Percentiles rank a stretch among this genome's conserved stretches.
phyloP scores from a whole-genome alignment of 2,329 filamentous ascomycete genomes.

The Cordyceps farinosa region DNA sequence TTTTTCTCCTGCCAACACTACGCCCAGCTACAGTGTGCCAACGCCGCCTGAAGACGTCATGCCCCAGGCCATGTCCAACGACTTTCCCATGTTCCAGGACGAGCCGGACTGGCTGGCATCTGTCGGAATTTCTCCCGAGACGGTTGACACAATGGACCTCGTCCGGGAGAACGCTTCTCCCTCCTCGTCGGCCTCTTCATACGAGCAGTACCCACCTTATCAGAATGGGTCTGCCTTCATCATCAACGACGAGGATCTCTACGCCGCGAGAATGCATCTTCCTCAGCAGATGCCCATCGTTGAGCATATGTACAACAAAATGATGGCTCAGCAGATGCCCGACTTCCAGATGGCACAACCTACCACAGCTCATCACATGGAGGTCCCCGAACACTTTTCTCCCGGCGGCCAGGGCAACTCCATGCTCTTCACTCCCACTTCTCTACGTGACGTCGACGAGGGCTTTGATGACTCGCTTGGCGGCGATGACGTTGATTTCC shows the following conservation, averaged over 20 bases:
- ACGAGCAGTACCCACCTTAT: slow-evolving; percentile 57
- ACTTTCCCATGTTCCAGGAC: slow-evolving; percentile 49
- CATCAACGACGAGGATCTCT: slow-evolving; percentile 59
- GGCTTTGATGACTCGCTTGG: slow-evolving; percentile 55
- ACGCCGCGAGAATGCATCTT: slow-evolving; percentile 55
- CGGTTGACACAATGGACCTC: slow-evolving; percentile 41
- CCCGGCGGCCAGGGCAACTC: slow-evolving; percentile 64
- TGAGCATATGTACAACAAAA: slow-evolving; percentile 42
- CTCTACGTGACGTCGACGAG: slow-evolving; percentile 61
- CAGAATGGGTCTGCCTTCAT: slow-evolving; percentile 60
- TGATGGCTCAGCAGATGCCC: slow-evolving; percentile 40
- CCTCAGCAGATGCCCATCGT: slow-evolving; percentile 44
- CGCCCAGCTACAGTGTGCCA: slow-evolving; percentile 45
- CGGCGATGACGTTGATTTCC: slow-evolving; percentile 58
- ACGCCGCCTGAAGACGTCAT: slow-evolving; percentile 55
- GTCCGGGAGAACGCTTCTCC: slow-evolving; percentile 33
- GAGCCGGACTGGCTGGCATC: slow-evolving; percentile 44
- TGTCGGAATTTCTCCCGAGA: slow-evolving; percentile 31
- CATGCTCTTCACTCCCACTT: slow-evolving; percentile 66
- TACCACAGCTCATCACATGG: slow-evolving; percentile 20
- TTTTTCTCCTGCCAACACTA: slow-evolving; percentile 60
- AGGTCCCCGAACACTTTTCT: slow-evolving; percentile 55
- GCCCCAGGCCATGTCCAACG: slow-evolving; percentile 29
- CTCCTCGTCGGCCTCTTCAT: slow-evolving; percentile 35
- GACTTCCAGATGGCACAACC: slow-evolving; percentile 28